A percentile compares a stretch with the other conserved stretches of the same genome.
Conservation (phyloP, 2,329 filamentous ascomycete species). For the Fusarium piperis region DNA sequence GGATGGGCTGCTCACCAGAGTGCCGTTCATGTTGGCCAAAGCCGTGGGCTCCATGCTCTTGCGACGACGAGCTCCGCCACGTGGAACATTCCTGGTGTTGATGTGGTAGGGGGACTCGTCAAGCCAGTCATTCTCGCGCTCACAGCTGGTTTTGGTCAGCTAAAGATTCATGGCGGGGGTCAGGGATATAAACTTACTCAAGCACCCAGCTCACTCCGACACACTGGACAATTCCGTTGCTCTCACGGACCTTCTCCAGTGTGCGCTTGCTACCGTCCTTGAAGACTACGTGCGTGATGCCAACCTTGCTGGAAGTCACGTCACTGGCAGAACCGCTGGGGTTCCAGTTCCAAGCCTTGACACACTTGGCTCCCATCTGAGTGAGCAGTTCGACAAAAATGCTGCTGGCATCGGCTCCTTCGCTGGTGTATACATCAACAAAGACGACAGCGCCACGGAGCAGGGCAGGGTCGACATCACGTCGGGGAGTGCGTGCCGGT, state of each 20-base stretch:
- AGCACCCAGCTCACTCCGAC: constrained; percentile 90
- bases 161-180: not conserved
- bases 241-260: constrained; percentile 80
- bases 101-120: constrained; percentile 77
- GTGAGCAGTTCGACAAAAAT: constrained; percentile 82
- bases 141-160: constrained; percentile 66
- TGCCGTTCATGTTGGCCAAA: constrained; percentile 74
- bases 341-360: constrained; percentile 81
- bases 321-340: constrained; percentile 54
- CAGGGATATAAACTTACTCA: constrained; percentile 68
- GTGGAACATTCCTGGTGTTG: constrained; percentile 72
- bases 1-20: constrained; percentile 59
- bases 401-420: constrained; percentile 82
- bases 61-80: constrained; percentile 75
- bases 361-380: constrained; percentile 83
- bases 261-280: constrained; percentile 87
- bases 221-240: constrained; percentile 79
- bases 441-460: constrained; percentile 80
- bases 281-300: constrained; percentile 89
- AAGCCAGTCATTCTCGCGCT: constrained; percentile 79
- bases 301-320: constrained; percentile 62
- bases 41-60: constrained; percentile 85
- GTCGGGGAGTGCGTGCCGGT: constrained; percentile 65
- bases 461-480: constrained; percentile 62
- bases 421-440: constrained; percentile 84